phyloP scores from a whole-genome alignment of 2,329 filamentous ascomycete genomes.

The Pseudocercospora macadamiae region DNA sequence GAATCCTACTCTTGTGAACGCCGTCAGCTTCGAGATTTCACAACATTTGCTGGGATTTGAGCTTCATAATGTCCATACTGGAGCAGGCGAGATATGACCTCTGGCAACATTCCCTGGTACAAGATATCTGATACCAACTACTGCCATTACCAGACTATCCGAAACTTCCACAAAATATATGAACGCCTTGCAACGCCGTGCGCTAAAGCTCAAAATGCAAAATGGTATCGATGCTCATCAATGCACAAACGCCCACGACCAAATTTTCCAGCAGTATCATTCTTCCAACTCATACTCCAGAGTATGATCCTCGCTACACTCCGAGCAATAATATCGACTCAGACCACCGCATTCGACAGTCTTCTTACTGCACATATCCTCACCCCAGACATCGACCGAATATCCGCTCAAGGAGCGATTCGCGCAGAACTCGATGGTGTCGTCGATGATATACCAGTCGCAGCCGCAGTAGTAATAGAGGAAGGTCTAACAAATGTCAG shows the following conservation, averaged over 20 bases:
- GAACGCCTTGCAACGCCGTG: not conserved
- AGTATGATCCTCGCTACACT: slow-evolving; percentile 28
- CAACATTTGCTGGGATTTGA: too few species aligned
- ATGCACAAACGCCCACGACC: not conserved
- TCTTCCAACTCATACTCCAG: slow-evolving; percentile 29
- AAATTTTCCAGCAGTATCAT: too few species aligned
- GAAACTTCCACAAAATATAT: too few species aligned
- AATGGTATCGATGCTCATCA: not conserved
- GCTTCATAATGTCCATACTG: too few species aligned
- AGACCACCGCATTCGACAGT: slow-evolving; percentile 15
- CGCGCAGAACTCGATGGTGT: slow-evolving; percentile 50
- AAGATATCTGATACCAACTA: too few species aligned
- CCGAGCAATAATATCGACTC: slow-evolving; percentile 21
- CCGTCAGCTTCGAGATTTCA: too few species aligned
- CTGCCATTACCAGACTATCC: not conserved
- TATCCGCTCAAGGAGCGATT: slow-evolving; percentile 50
- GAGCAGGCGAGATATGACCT: too few species aligned
- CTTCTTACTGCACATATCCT: slow-evolving; percentile 45
- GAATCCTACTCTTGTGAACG: too few species aligned
- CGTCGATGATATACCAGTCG: slow-evolving; percentile 52
- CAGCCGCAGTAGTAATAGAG: slow-evolving; percentile 53
- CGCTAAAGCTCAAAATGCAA: not conserved
- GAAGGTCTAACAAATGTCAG: slow-evolving; percentile 52
- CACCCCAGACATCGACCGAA: slow-evolving; percentile 52
- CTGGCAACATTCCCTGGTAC: too few species aligned